phyloP scores from a whole-genome alignment of 352 stramenopile species.

The Globisporangium spiculum region DNA sequence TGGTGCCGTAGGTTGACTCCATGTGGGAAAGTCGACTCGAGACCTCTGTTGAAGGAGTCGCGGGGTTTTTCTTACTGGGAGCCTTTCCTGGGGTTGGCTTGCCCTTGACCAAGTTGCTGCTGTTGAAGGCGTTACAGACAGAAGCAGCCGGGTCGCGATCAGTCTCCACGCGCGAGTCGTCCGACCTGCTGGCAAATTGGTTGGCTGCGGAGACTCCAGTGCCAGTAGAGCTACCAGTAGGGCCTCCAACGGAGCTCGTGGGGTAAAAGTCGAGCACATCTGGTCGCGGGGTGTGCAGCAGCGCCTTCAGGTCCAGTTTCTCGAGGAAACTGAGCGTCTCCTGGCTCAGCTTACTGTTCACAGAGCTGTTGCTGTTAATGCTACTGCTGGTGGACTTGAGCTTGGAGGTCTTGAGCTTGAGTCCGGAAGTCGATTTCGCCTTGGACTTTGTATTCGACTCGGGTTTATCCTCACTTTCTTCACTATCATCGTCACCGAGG shows the following conservation, averaged over 20 bases:
- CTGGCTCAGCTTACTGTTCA: slow-evolving; percentile 26
- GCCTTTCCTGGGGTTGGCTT: not conserved
- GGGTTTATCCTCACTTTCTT: slow-evolving; percentile 10
- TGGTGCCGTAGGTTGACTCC: slow-evolving; percentile 64
- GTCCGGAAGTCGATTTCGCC: not conserved
- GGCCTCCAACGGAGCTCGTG: not conserved
- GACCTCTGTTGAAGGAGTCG: not conserved
- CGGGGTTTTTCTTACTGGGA: not conserved
- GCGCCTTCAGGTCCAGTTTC: slow-evolving; percentile 56
- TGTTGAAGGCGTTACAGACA: not conserved
- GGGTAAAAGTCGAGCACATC: slow-evolving; percentile 52
- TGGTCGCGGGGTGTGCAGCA: slow-evolving; percentile 55
- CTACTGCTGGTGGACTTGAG: slow-evolving; percentile 12
- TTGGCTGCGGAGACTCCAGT: not conserved
- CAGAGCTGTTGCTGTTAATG: slow-evolving; percentile 10
- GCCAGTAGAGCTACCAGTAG: not conserved
- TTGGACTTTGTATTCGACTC: not conserved
- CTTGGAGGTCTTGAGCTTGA: not conserved
- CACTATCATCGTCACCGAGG: slow-evolving; percentile 19
- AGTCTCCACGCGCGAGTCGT: slow-evolving; percentile 9
- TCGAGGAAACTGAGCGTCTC: slow-evolving; percentile 59
- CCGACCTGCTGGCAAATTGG: not conserved
- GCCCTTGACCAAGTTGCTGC: not conserved
- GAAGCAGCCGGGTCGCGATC: not conserved
- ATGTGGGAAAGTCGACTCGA: slow-evolving; percentile 47